phyloP scores from a whole-genome alignment of 192 early-diverging fungal genomes.

The Phlyctochytrium planicorne region DNA sequence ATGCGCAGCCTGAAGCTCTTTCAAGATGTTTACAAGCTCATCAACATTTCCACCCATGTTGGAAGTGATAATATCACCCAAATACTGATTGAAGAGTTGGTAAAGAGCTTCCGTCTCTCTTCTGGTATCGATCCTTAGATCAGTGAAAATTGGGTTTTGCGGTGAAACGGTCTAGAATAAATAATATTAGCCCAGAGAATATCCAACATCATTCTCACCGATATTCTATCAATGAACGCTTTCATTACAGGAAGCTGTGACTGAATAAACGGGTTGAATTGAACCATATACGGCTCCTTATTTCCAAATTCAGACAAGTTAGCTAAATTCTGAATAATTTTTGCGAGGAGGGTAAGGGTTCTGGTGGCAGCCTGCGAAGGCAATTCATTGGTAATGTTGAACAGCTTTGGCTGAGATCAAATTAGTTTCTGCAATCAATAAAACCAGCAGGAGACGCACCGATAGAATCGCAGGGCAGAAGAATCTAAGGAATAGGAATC shows the following conservation, averaged over 20 bases:
- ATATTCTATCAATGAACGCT: slow-evolving; percentile 51
- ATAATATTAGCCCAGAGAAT: neutral
- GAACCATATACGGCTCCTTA: slow-evolving; percentile 59
- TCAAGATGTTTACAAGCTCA: neutral
- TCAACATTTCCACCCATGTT: neutral
- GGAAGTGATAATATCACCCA: neutral
- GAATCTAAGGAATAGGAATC: slow-evolving; percentile 59
- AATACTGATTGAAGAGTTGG: slow-evolving; percentile 8
- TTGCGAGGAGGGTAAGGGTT: slow-evolving; percentile 54
- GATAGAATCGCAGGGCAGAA: slow-evolving; percentile 60
- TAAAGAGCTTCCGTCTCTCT: slow-evolving; percentile 25
- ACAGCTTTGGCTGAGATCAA: slow-evolving; percentile 47
- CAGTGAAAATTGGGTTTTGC: neutral
- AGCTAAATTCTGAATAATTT: slow-evolving; percentile 62
- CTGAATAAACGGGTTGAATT: slow-evolving; percentile 53
- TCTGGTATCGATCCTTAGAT: slow-evolving; percentile 14
- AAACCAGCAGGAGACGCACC: slow-evolving; percentile 21
- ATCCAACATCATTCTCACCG: slow-evolving; percentile 22
- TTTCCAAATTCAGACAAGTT: slow-evolving; percentile 55
- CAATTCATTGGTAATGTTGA: slow-evolving; percentile 38
- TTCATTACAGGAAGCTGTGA: slow-evolving; percentile 45
- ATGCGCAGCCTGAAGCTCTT: neutral
- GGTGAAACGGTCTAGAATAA: neutral
- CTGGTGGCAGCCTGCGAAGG: slow-evolving; percentile 40
- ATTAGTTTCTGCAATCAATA: slow-evolving; percentile 12